Percentiles rank a stretch among this genome's conserved stretches.
Evolutionary conservation across 371 early-diverging fungal genomes (phyloP).

Genomic region (Mortierella sp.): DNA sequence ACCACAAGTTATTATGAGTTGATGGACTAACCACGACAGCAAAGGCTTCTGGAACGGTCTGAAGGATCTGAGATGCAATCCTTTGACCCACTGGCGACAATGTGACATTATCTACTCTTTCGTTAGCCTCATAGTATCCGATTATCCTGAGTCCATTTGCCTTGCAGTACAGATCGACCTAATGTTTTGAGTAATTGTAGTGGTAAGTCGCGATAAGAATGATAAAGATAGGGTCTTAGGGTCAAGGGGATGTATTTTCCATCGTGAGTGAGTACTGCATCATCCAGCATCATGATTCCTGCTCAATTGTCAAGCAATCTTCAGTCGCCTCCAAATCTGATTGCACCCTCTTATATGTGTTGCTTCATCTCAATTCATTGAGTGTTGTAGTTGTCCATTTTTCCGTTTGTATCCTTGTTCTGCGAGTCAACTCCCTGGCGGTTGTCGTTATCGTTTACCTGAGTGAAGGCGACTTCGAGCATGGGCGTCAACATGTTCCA

Average conservation of each 20-base stretch:
- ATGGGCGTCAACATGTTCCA: slow-evolving; percentile 82
- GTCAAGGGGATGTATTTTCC: neutral
- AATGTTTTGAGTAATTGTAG: neutral
- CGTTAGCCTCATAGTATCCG: slow-evolving; percentile 76
- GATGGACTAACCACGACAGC: slow-evolving; percentile 59
- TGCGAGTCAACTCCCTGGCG: neutral
- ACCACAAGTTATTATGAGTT: neutral
- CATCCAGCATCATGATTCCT: neutral
- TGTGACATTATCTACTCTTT: slow-evolving; percentile 57
- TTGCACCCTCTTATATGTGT: neutral
- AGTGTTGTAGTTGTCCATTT: neutral
- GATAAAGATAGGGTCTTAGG: neutral
- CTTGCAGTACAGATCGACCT: slow-evolving; percentile 68
- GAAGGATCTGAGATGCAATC: slow-evolving; percentile 65
- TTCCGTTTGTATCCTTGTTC: neutral
- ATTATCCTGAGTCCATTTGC: slow-evolving; percentile 63
- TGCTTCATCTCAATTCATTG: neutral
- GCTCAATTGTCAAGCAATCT: neutral
- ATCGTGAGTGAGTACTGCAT: neutral
- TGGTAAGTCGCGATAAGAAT: neutral
- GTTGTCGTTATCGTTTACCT: slow-evolving; percentile 60
- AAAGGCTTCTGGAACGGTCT: slow-evolving; percentile 56
- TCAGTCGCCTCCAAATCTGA: neutral
- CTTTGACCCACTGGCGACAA: slow-evolving; percentile 66
- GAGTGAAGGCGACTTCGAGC: slow-evolving; percentile 83